Evolutionary conservation across 2,329 filamentous ascomycete species (phyloP).

Genomic region (Botrytis tulipae): DNA sequence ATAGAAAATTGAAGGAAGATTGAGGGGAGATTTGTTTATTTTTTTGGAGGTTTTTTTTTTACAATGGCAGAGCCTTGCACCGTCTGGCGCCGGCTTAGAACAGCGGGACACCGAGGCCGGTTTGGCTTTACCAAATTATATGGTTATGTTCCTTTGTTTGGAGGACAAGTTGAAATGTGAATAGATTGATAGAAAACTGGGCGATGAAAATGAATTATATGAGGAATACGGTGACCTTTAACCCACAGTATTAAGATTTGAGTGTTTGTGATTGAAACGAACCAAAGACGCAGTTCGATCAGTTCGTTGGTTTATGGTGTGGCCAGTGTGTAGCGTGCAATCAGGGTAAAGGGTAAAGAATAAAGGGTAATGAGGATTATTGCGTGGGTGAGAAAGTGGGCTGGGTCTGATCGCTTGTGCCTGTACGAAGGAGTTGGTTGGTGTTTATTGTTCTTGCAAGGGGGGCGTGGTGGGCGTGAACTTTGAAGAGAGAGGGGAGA

Average conservation of each 20-base stretch:
- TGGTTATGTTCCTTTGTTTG: conserved; percentile 28
- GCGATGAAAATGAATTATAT: conserved; percentile 31
- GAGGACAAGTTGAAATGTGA: conserved; percentile 24
- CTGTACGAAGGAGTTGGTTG: not conserved
- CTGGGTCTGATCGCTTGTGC: not conserved
- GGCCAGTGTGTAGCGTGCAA: not conserved
- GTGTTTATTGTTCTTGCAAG: not conserved
- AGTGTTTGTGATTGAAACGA: not conserved
- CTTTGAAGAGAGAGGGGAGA: not conserved
- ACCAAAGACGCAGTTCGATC: conserved; percentile 11
- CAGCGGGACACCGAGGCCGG: conserved; percentile 38
- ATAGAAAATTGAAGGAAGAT: conserved; percentile 26
- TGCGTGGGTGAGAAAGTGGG: not conserved
- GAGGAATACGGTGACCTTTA: conserved; percentile 31
- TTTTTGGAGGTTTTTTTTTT: not conserved
- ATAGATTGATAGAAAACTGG: conserved; percentile 25
- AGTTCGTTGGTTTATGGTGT: conserved; percentile 6
- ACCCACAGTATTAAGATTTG: not conserved
- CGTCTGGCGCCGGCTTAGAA: conserved; percentile 39
- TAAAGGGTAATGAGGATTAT: not conserved
- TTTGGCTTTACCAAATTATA: conserved; percentile 37
- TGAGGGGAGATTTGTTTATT: conserved; percentile 23
- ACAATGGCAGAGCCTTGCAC: conserved; percentile 38
- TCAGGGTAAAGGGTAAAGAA: not conserved
- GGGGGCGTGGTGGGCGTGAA: not conserved